Base-by-base conservation (phyloP, 140 eudicot genomes). In the Bidens hawaiensis region DNA sequence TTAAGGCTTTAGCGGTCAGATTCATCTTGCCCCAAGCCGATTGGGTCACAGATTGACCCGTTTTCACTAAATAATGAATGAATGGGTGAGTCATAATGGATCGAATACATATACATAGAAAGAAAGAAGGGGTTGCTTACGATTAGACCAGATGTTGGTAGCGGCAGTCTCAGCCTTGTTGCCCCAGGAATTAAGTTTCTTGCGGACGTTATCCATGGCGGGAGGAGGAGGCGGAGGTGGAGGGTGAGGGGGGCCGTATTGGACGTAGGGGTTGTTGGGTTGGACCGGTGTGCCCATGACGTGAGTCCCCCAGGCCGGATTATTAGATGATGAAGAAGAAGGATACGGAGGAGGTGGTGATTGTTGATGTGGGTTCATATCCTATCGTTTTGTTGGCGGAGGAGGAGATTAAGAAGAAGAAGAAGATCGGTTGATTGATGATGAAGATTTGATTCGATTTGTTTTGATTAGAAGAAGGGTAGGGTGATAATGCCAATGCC, bases 11-110 rank as follows among this genome's bases (percentile, higher is more conserved):
- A 0, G 95, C 88, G 3, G 83, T 71, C 75, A 85, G 65, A 49
- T 75, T 85, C 75, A 82, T 33, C 40, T 82, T 85, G 27, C 83
- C 94, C 94, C 85, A 82, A 7, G 97, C 97, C 0, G 94, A 81
- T 72, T 65, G 90, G 6, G 85, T 64, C 31, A 89, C 80, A 33
- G 94, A 83, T 48, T 75, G 65, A 47, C 88, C 94, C 30, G 94
- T 77, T 68, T 76, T 84, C 63, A 87, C 95, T 87, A 61, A 40
- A 48, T 31, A 33, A 68, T n/a, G n/a, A n/a, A n/a, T n/a, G n/a
- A n/a, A n/a, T n/a, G n/a, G n/a, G n/a, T n/a, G n/a, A n/a, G 61
- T 34, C 38, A 48, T 4, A 46, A 17, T 3, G 40, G 0, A 28
- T 38, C 13, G 23, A 13, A 17, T 26, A 38, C 15, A 6, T 4